Evolutionary conservation across 192 early-diverging fungal species (phyloP).

Genomic region (Linnemannia hyalina): DNA sequence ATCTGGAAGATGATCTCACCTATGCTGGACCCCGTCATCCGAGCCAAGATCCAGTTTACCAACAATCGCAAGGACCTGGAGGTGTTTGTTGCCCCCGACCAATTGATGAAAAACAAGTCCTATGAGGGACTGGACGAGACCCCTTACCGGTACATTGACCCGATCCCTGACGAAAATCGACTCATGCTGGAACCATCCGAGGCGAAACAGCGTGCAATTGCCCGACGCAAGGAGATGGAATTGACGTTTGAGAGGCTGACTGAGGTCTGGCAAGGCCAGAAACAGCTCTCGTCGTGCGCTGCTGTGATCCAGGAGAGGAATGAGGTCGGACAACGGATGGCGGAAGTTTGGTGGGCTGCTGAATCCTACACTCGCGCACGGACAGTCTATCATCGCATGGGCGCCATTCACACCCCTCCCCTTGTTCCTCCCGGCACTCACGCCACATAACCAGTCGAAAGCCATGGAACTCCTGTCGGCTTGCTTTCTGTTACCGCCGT

Average conservation of each 20-base stretch:
- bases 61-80: constrained; percentile 68
- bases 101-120: constrained; percentile 33
- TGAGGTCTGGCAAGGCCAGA: constrained; percentile 54
- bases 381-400: constrained; percentile 48
- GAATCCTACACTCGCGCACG: constrained; percentile 37
- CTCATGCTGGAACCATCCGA: constrained; percentile 27
- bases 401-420: constrained; percentile 13
- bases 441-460: not conserved
- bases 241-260: constrained; percentile 50
- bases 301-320: constrained; percentile 49
- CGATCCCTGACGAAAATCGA: constrained; percentile 20
- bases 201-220: constrained; percentile 29
- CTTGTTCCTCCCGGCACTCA: not conserved
- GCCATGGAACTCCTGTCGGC: not conserved
- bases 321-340: constrained; percentile 41
- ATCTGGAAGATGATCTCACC: constrained; percentile 86
- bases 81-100: constrained; percentile 66
- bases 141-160: constrained; percentile 27
- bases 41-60: constrained; percentile 83
- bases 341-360: constrained; percentile 42
- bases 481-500: not conserved
- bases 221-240: constrained; percentile 41
- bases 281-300: constrained; percentile 39
- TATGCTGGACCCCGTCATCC: constrained; percentile 91
- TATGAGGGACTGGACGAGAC: constrained; percentile 34